Evolutionary conservation across 129 eudicot genomes (phyloP), one percentile per base, ranked within the genome.

Genomic region (Sambucus nigra): DNA sequence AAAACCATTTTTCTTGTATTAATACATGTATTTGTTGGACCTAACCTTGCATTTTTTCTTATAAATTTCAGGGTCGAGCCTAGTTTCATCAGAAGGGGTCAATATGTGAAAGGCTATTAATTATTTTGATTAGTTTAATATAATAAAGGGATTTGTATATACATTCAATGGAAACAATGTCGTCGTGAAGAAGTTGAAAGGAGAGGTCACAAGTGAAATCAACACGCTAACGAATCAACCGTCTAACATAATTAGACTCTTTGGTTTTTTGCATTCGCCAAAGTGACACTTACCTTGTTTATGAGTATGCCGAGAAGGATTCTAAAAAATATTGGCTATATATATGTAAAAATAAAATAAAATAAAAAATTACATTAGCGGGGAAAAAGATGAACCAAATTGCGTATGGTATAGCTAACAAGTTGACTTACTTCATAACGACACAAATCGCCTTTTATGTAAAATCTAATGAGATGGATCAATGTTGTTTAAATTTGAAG

Each of bases 371-470:
- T 0, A 75, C 59, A 22, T 69, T 88, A 41, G 71, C 70, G 3
- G 83, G 97, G 97, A 88, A 77, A 45, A 77, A 80, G 67, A 51
- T 94, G 59, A 76, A 80, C 42, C 94, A 83, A 47, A 77, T 88
- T 23, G 94, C 91, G 2, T 72, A 63, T 35, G 79, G 80, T 39
- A 60, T 78, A 4, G 87, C 82, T 0, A 87, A 88, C 60, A 91
- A 87, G 0, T 57, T 83, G 57, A 88, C 83, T 47, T 88, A 88
- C 84, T 88, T 2, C 97, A 88, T 52, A 80, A 81, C 71, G 83
- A 73, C 50, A 64, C 69, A 31, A 80, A 68, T 45, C 94, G 4
- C 97, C 97, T 5, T 80, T 75, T 69, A 68, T 88, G 27, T 94
- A 83, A 77, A 88, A 88, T 74, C 83, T 83, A 65, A 62, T 88